These are phyloP conservation scores for Thelephora terrestris DNA, from an alignment of 1,284 basidiomycete genomes.

Conservation along the genomic window DNA sequence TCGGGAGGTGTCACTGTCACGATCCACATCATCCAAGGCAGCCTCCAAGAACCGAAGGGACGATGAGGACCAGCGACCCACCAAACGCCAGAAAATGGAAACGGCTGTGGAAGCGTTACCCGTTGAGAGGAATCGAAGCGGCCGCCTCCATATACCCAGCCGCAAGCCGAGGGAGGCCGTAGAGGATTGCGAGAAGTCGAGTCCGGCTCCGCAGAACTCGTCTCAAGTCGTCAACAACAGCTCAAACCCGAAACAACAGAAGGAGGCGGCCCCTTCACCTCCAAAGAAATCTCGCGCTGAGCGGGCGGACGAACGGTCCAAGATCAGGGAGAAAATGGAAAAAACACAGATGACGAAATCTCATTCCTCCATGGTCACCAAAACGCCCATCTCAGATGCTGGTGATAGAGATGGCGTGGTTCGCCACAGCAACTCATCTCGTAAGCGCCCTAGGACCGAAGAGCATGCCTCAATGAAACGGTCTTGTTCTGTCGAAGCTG, in stretches of 20 bases:
- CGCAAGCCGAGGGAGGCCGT: constrained; percentile 26
- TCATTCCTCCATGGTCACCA: not conserved
- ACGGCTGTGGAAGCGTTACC: constrained; percentile 10
- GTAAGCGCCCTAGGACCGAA: constrained; percentile 2
- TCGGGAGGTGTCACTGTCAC: not conserved
- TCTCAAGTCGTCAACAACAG: not conserved
- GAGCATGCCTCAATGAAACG: constrained; percentile 12
- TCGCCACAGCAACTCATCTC: constrained; percentile 1
- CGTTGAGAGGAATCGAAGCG: constrained; percentile 20
- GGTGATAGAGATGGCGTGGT: not conserved
- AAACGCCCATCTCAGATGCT: not conserved
- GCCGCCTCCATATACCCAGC: constrained; percentile 24
- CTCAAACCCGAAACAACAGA: constrained; percentile 7
- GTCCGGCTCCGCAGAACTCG: constrained; percentile 4
- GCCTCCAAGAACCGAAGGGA: constrained; percentile 23
- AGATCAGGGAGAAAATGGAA: not conserved
- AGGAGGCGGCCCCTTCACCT: constrained; percentile 14
- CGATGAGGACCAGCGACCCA: constrained; percentile 25
- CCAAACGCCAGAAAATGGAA: constrained; percentile 10
- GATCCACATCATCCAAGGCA: not conserved
- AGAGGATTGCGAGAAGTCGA: constrained; percentile 15
- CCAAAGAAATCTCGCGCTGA: constrained; percentile 9
- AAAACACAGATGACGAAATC: not conserved
- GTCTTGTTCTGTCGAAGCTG: constrained; percentile 2
- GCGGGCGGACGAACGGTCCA: constrained; percentile 4